Base-by-base conservation (phyloP, 805 yeast species). In the Saccharomycopsis sp. region DNA sequence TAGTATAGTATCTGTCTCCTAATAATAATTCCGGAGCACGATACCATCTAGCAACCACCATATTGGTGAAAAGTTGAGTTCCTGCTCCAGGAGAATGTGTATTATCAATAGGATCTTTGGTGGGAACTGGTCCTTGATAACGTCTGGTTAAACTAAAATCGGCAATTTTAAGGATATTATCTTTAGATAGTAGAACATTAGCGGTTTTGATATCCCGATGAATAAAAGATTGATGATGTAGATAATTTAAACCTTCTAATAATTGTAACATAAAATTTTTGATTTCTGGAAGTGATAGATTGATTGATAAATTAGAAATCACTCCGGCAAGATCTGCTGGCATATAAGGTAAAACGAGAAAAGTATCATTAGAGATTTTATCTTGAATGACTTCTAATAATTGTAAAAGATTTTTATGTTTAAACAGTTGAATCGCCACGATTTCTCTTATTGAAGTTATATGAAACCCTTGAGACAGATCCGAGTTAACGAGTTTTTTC, bases 131-230 rank as follows among this genome's bases (percentile, higher is more conserved):
- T 1, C 87, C 94, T 42, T 67, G 70, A 56, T 76, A 83, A 15
- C 67, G 57, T 47, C 97, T 67, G 1, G 97, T 97, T 28, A 92
- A 65, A 1, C 99, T 98, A 58, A 92, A 94, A 61, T 92, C 99
- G 2, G 96, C 98, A 35, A 92, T 74, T 53, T 89, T 89, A 29
- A 94, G 66, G 6, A 74, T 63, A 1, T 98, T 98, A 38, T 67
- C 62, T 39, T 67, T 72, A 52, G 82, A 88, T 6, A 92, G 69
- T 29, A 92, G 68, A 26, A 92, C 82, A 53, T 92, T 92, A n/a
- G 98, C 95, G 0, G 97, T 87, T 59, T 92, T 92, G 44, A 92
- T 84, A 55, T 92, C 99, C 42, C 99, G 70, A 58, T 92, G 99
- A 57, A 80, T 54, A 51, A 53, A 69, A 68, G 48, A 72, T 59